Evolutionary conservation across 2,329 filamentous ascomycete genomes (phyloP).

Genomic region (Pseudogymnoascus sp.): DNA sequence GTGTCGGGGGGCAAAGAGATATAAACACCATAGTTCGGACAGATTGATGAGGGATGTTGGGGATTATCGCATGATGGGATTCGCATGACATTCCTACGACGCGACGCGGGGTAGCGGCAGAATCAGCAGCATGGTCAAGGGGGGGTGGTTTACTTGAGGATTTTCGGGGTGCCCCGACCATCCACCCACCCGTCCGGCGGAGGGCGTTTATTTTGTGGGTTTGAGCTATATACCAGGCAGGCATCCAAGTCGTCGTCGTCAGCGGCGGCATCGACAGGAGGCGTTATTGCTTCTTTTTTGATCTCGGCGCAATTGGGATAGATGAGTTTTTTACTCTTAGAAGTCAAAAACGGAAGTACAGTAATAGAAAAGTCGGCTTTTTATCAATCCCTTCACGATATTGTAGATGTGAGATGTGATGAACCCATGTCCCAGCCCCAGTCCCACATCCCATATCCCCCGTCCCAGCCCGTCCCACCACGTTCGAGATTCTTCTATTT

Average conservation of each 20-base stretch:
- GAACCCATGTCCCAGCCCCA: neutral
- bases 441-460: neutral
- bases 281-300: neutral
- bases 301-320: conserved; percentile 1
- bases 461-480: neutral
- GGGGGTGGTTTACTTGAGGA: neutral
- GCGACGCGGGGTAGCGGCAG: neutral
- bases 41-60: neutral
- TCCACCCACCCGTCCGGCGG: neutral
- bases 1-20: neutral
- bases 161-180: neutral
- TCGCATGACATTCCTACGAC: neutral
- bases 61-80: neutral
- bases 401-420: neutral
- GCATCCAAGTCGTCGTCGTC: neutral
- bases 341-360: neutral
- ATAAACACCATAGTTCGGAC: neutral
- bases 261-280: neutral
- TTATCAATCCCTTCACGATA: neutral
- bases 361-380: neutral
- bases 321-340: neutral
- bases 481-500: neutral
- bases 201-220: neutral
- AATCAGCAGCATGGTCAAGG: neutral
- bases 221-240: conserved; percentile 5